Percentiles rank a stretch among this genome's conserved stretches.
phyloP scores from a whole-genome alignment of 768 basidiomycete genomes.

The Amanita fuliginea region DNA sequence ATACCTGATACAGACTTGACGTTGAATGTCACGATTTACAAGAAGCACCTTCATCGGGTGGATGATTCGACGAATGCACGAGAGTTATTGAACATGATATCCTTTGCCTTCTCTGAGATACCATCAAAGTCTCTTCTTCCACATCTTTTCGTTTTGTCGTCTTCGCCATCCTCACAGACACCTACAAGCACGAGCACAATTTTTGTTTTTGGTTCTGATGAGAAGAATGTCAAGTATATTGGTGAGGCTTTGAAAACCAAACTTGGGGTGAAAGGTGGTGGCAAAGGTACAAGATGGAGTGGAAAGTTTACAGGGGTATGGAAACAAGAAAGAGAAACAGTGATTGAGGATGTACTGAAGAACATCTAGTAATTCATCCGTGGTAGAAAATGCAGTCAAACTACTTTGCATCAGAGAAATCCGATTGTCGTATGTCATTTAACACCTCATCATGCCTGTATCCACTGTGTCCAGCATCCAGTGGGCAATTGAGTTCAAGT shows the following conservation, averaged over 20 bases:
- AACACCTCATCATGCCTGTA: neutral
- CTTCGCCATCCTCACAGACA: slow-evolving; percentile 49
- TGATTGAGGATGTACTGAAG: slow-evolving; percentile 27
- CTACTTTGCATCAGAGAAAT: neutral
- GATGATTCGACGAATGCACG: slow-evolving; percentile 54
- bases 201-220: slow-evolving; percentile 50
- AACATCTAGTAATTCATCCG: slow-evolving; percentile 5
- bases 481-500: neutral
- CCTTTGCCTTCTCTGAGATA: slow-evolving; percentile 29
- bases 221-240: slow-evolving; percentile 43
- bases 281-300: slow-evolving; percentile 68
- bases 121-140: slow-evolving; percentile 13
- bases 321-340: slow-evolving; percentile 35
- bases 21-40: slow-evolving; percentile 21
- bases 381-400: neutral
- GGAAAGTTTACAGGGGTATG: slow-evolving; percentile 62
- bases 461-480: neutral
- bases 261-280: slow-evolving; percentile 64
- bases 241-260: slow-evolving; percentile 49
- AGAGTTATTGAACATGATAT: slow-evolving; percentile 47
- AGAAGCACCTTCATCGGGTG: slow-evolving; percentile 42
- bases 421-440: neutral
- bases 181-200: slow-evolving; percentile 39
- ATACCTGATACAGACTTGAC: slow-evolving; percentile 22
- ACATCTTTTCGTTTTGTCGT: slow-evolving; percentile 46